Percentiles rank a stretch among this genome's conserved stretches.
Conservation (phyloP, 2,329 filamentous ascomycete genomes). For the Trichoderma atroviride region DNA sequence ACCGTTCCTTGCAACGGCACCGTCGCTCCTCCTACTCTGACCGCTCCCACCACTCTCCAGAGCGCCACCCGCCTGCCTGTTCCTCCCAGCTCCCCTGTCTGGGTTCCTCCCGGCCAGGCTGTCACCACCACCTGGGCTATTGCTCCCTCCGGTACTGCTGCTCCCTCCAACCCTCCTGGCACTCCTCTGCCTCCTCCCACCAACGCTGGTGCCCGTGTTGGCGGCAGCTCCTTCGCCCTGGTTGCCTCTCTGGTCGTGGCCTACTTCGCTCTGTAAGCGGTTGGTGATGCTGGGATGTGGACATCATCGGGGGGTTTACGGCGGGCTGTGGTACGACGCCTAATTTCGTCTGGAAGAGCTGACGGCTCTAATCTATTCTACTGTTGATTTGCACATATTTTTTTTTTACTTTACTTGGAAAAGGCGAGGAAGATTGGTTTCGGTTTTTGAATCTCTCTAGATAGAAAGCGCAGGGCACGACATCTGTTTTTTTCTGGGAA, state of each 20-base stretch:
- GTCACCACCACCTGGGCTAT: conserved; percentile 33
- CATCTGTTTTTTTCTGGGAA: conserved; percentile 17
- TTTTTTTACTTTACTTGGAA: conserved; percentile 33
- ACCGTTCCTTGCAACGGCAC: conserved; percentile 36
- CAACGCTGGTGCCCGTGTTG: conserved; percentile 38
- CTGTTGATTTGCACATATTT: conserved; percentile 35
- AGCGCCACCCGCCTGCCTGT: conserved; percentile 33
- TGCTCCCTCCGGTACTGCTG: conserved; percentile 29
- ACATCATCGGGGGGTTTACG: neutral
- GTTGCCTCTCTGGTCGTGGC: conserved; percentile 47
- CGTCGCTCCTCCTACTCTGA: conserved; percentile 29
- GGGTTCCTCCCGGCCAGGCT: conserved; percentile 27
- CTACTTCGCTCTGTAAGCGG: conserved; percentile 48
- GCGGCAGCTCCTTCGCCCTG: conserved; percentile 44
- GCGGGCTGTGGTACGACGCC: conserved; percentile 26
- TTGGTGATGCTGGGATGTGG: conserved; percentile 9
- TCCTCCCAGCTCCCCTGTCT: conserved; percentile 33
- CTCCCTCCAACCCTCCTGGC: conserved; percentile 33
- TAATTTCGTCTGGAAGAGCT: conserved; percentile 19
- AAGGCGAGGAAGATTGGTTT: conserved; percentile 29
- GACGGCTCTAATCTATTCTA: conserved; percentile 12
- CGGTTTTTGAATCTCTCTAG: conserved; percentile 19
- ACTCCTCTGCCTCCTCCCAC: conserved; percentile 33
- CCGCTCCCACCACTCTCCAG: conserved; percentile 32
- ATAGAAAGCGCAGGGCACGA: conserved; percentile 13